phyloP scores from a whole-genome alignment of 2,329 filamentous ascomycete genomes.

The Beauveria sp. region DNA sequence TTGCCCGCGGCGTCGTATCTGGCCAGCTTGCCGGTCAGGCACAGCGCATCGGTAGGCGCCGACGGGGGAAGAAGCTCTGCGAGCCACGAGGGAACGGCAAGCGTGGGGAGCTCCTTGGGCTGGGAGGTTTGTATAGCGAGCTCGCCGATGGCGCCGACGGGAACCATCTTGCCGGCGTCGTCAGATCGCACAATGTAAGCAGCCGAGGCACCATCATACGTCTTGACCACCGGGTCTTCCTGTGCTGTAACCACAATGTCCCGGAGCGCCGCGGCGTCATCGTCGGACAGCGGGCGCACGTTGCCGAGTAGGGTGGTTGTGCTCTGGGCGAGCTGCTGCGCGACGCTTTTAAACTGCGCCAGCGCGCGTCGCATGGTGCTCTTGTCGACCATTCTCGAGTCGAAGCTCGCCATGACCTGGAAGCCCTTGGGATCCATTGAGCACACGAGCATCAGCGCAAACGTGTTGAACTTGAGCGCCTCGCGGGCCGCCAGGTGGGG shows the following conservation, averaged over 20 bases:
- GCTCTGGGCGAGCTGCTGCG: conserved; percentile 39
- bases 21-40: conserved; percentile 33
- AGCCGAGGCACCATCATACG: conserved; percentile 21
- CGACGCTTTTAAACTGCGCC: conserved; percentile 42
- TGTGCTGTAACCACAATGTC: conserved; percentile 17
- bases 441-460: conserved; percentile 59
- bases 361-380: conserved; percentile 46
- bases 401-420: conserved; percentile 56
- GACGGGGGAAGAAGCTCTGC: conserved; percentile 11
- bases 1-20: conserved; percentile 27
- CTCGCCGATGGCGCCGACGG: conserved; percentile 36
- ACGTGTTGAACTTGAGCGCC: conserved; percentile 51
- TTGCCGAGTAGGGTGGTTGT: conserved; percentile 25
- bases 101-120: conserved; percentile 18
- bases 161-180: conserved; percentile 28
- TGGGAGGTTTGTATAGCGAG: conserved; percentile 30
- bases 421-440: conserved; percentile 49
- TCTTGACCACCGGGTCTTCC: conserved; percentile 15
- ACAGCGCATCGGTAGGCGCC: conserved; percentile 20
- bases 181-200: conserved; percentile 34
- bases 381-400: conserved; percentile 49
- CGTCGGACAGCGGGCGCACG: conserved; percentile 26
- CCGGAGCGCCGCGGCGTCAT: conserved; percentile 27
- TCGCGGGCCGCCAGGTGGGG: conserved; percentile 50
- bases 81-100: conserved; percentile 25